Conservation (phyloP, 805 yeast species). For the Kazachstania taianensis region DNA sequence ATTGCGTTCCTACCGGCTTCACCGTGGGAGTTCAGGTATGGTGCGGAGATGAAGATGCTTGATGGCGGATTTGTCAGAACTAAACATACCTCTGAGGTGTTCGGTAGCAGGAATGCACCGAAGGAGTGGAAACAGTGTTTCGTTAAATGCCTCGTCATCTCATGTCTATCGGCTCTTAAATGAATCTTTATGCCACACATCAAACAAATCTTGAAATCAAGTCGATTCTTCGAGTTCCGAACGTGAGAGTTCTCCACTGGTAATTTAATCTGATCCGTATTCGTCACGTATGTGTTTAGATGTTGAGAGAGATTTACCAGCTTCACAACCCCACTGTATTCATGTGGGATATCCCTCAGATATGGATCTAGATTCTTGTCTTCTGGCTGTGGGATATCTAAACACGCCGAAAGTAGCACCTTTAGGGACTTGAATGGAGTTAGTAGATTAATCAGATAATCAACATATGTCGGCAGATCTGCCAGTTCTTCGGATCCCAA, state of each 20-base stretch:
- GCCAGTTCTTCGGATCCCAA: constrained; percentile 3
- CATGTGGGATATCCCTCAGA: constrained; percentile 20
- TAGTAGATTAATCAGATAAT: constrained; percentile 9
- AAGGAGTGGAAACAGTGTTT: constrained; percentile 27
- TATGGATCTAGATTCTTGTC: background rate
- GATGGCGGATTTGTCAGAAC: constrained; percentile 28
- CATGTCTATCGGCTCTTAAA: constrained; percentile 23
- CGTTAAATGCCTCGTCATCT: constrained; percentile 23
- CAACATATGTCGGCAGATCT: constrained; percentile 8
- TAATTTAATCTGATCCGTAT: constrained; percentile 20
- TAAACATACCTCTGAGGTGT: constrained; percentile 26
- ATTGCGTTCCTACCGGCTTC: constrained; percentile 52
- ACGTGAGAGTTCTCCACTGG: constrained; percentile 25
- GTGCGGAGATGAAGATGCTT: constrained; percentile 40
- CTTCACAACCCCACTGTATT: constrained; percentile 46
- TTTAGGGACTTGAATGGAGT: constrained; percentile 11
- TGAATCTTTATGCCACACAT: constrained; percentile 36
- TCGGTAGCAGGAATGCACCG: constrained; percentile 31
- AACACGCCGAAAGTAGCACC: background rate
- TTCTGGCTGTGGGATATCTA: background rate
- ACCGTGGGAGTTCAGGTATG: constrained; percentile 67
- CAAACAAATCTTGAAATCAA: constrained; percentile 38
- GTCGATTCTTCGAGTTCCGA: constrained; percentile 26
- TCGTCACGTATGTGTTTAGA: constrained; percentile 32
- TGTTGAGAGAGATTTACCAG: constrained; percentile 44